Percentiles rank a stretch among this genome's conserved stretches.
Conservation (phyloP, 192 early-diverging fungal species). For the Phycomyces nitens region DNA sequence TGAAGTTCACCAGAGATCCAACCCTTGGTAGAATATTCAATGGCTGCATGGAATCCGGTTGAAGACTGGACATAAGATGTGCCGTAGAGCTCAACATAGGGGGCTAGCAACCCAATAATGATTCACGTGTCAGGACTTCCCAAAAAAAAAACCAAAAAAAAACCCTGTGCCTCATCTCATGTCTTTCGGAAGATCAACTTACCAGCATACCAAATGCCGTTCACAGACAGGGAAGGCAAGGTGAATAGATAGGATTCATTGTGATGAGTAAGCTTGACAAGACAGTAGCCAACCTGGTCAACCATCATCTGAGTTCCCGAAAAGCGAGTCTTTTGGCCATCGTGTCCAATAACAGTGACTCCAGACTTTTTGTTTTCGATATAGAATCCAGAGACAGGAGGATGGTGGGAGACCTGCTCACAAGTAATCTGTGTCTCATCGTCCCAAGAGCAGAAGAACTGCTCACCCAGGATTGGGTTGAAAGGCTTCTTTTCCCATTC, state of each 20-base stretch:
- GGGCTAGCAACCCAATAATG: conserved; percentile 20
- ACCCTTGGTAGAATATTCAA: conserved; percentile 71
- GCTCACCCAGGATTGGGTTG: conserved; percentile 67
- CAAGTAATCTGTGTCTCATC: conserved; percentile 57
- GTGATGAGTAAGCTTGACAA: conserved; percentile 54
- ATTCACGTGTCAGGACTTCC: not conserved
- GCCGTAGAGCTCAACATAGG: conserved; percentile 57
- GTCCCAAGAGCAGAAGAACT: conserved; percentile 60
- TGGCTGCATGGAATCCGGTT: conserved; percentile 56
- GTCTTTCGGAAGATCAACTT: conserved; percentile 2
- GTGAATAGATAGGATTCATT: conserved; percentile 69
- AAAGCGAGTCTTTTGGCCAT: conserved; percentile 71
- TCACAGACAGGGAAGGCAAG: conserved; percentile 69
- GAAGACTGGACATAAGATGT: conserved; percentile 59
- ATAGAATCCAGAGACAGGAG: conserved; percentile 66
- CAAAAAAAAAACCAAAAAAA: not conserved
- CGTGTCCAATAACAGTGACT: conserved; percentile 57
- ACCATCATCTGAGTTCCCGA: conserved; percentile 70
- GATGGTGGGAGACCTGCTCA: conserved; percentile 73
- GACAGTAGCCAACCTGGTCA: conserved; percentile 72
- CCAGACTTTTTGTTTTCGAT: conserved; percentile 59
- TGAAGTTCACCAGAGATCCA: conserved; percentile 81
- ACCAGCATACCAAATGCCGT: conserved; percentile 62
- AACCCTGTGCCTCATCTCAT: too few species aligned
- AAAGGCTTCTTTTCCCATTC: conserved; percentile 76